A percentile compares a stretch with the other conserved stretches of the same genome.
Conservation (phyloP, 2,329 filamentous ascomycete species). For the Trichoderma sp. region DNA sequence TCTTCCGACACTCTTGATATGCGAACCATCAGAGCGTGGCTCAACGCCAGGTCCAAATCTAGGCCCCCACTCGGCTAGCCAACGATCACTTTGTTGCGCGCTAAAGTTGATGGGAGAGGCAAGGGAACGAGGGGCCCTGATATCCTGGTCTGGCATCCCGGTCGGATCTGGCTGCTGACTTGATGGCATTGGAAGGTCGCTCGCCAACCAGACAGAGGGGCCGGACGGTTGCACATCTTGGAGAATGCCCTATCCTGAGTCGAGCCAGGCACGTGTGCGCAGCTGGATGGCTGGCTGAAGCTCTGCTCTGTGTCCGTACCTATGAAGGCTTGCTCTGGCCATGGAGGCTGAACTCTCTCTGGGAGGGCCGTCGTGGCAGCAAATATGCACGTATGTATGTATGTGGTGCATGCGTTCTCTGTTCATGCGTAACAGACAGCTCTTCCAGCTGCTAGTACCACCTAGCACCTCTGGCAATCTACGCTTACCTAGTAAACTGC, state of each 20-base stretch:
- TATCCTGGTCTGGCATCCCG: not conserved
- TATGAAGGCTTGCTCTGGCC: not conserved
- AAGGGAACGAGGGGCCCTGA: not conserved
- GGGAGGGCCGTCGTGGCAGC: not conserved
- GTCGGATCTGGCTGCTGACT: not conserved
- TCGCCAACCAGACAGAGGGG: not conserved
- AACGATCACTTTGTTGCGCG: conserved; percentile 17
- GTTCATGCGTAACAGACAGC: not conserved
- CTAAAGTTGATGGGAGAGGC: conserved; percentile 1
- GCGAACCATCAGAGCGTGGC: conserved; percentile 16
- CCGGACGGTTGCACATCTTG: not conserved
- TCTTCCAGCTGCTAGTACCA: not conserved
- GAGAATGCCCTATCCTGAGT: not conserved
- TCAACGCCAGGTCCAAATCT: conserved; percentile 5
- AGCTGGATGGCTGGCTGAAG: not conserved
- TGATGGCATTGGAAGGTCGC: not conserved
- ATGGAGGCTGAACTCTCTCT: not conserved
- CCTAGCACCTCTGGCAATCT: not conserved
- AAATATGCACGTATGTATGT: conserved; percentile 5
- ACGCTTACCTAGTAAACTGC: not conserved
- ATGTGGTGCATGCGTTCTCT: conserved; percentile 5
- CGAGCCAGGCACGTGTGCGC: not conserved
- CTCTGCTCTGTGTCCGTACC: not conserved
- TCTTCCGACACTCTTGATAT: conserved; percentile 17
- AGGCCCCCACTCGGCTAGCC: conserved; percentile 11